Evolutionary conservation across 2,329 filamentous ascomycete species (phyloP), one percentile per base, ranked within the genome.

Genomic region (Whalleya microplaca): DNA sequence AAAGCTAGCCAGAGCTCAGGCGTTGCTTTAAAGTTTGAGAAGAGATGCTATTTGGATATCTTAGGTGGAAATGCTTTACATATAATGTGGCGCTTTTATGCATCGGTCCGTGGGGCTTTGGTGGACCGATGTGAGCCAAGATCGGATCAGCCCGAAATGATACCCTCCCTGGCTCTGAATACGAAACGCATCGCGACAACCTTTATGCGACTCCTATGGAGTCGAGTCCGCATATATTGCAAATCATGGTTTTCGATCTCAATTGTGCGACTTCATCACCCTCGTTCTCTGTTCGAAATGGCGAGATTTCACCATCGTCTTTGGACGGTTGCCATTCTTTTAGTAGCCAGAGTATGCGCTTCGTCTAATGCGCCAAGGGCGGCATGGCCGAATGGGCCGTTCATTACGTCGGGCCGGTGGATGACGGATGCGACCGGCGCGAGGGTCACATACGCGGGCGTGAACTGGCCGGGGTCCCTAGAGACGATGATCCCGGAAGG

Each of bases 401-500:
- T 82, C 29, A 69, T 69, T 54, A 70, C 75, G 16, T 70, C 72
- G 0, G 79, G 74, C 2, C 72, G 77, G 10, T 76, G 74, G 66
- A 78, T 82, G 46, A 69, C 72, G 23, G 74, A 81, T 61, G 73
- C 74, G 2, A 67, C 71, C 2, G 78, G 77, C 42, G 65, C 74
- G 2, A 76, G 73, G 21, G 68, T 84, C 21, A 79, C 73, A 1
- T 79, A 81, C 53, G 82, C 80, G 3, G 84, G 84, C 1, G 80
- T 78, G 12, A 88, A 88, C 64, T 88, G 85, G 85, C 83, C 84
- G 0, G 85, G 83, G 0, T 79, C 81, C 2, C 79, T 78, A 29
- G 84, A 86, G 32, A 76, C 80, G 9, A 87, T 88, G 84, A 75
- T 88, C 0, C 85, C 84, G 0, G 85, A 88, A 63, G 85, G 85